Evolutionary conservation across 257 asterid genomes (phyloP).

Genomic region (Phtheirospermum japonicum): DNA sequence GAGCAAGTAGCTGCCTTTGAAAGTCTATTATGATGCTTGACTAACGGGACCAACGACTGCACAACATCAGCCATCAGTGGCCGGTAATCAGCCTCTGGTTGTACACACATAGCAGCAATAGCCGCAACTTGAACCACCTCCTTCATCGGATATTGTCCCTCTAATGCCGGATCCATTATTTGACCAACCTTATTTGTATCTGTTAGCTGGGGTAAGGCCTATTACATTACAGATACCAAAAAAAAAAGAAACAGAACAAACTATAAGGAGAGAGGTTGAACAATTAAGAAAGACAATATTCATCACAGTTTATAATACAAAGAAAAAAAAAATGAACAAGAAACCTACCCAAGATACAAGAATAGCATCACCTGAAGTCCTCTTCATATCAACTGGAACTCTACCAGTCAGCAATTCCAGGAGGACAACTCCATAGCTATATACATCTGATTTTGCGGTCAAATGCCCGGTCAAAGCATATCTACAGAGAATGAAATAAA

Average conservation of each 20-base stretch:
- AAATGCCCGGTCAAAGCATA: conserved; percentile 90
- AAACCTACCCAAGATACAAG: conserved; percentile 94
- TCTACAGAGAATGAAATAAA: conserved; percentile 43
- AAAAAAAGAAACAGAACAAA: too few relatives aligned
- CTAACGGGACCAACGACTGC: conserved; percentile 83
- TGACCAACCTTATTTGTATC: conserved; percentile 77
- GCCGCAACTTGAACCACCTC: conserved; percentile 90
- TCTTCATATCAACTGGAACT: conserved; percentile 91
- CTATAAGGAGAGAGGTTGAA: too few relatives aligned
- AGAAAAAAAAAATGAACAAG: too few relatives aligned
- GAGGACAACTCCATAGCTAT: conserved; percentile 90
- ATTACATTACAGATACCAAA: too few relatives aligned
- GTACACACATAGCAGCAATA: conserved; percentile 92
- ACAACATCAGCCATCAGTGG: conserved; percentile 92
- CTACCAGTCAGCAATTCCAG: conserved; percentile 85
- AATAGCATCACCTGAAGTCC: conserved; percentile 81
- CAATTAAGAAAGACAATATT: too few relatives aligned
- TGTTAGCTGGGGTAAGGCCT: conserved; percentile 79
- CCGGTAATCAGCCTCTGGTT: conserved; percentile 87
- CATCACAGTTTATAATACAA: too few relatives aligned
- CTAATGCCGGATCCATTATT: conserved; percentile 81
- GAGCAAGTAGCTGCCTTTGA: conserved; percentile 43
- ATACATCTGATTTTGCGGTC: conserved; percentile 91
- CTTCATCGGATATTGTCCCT: conserved; percentile 82
- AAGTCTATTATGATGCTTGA: conserved; percentile 45